Base-by-base conservation (phyloP, 441 rosid species). In the Erysimum cheiri region DNA sequence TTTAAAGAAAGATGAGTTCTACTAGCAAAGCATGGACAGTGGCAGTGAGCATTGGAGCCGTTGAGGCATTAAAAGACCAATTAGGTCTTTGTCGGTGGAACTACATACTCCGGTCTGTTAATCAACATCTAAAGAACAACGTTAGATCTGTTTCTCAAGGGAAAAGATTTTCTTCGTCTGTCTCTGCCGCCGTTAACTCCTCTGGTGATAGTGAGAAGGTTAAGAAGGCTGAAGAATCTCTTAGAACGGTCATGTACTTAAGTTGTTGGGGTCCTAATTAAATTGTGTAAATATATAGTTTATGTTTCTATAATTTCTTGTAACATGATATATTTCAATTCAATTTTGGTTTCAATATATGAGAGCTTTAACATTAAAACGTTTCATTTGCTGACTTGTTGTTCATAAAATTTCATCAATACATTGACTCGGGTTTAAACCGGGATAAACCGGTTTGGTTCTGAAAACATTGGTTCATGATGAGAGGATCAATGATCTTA, bases 211-310 rank as follows among this genome's bases (percentile, higher is more conserved):
- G 14, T 40, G 85, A 80, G 48, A 81, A 74, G 74, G 46, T 61
- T 1, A 83, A 77, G 71, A 78, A 76, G 56, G 80, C 85, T 1
- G 94, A 91, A 78, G 95, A 91, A 74, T 84, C 92, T 7, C 77
- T 90, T 0, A 77, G 94, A 71, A 90, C 88, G 0, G 83, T 88
- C 65, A 88, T 90, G 94, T 90, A 74, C 65, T 79, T 88, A 79
- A 88, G 94, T 75, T 90, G 92, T 43, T 90, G 94, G 94, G 92
- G 83, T 70, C 91, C 92, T 22, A 82, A 78, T 28, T 88, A 32
- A 62, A 1, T 6, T 13, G 0, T 64, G 41, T 57, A 9, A 17
- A 32, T 60, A 59, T 60, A 60, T 32, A 61, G 14, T 28, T 12
- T 6, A 4, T 32, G 13, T 50, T 58, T 1, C 6, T 70, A 50